Percentiles rank a stretch among this genome's conserved stretches.
These are phyloP conservation scores for Phaeosphaeriaceae sp. DNA, from an alignment of 2,329 filamentous ascomycete genomes.

Conservation along the genomic window DNA sequence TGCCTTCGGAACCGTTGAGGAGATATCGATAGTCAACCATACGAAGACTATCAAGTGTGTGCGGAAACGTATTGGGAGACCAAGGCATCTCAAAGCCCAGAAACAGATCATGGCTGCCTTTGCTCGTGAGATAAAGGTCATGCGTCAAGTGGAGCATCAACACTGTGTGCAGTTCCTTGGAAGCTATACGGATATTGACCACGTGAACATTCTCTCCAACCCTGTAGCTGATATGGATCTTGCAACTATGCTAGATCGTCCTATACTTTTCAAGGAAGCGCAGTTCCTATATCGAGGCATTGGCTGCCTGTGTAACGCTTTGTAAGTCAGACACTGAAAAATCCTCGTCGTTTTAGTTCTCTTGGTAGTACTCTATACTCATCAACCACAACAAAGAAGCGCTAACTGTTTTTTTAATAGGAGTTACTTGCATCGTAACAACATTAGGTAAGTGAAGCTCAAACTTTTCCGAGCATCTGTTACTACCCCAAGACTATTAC, in stretches of 20 bases:
- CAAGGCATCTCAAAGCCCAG: constrained; percentile 11
- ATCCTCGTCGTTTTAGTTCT: too few species aligned
- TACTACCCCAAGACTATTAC: neutral
- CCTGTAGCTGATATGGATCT: constrained; percentile 28
- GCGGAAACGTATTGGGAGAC: constrained; percentile 16
- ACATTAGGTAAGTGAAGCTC: constrained; percentile 7
- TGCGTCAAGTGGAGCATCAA: constrained; percentile 20
- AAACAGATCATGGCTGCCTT: constrained; percentile 21
- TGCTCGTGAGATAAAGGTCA: constrained; percentile 17
- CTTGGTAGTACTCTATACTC: too few species aligned
- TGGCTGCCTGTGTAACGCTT: constrained; percentile 13
- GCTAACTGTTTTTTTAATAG: neutral
- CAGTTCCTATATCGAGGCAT: constrained; percentile 5
- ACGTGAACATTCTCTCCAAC: constrained; percentile 12
- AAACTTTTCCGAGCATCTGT: too few species aligned
- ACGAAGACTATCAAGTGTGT: constrained; percentile 8
- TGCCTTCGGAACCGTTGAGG: constrained; percentile 12
- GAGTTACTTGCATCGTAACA: constrained; percentile 16
- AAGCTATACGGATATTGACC: constrained; percentile 23
- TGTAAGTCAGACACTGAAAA: constrained; percentile 1
- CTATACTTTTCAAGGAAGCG: neutral
- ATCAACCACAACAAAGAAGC: too few species aligned
- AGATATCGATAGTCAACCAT: constrained; percentile 1
- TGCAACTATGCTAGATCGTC: constrained; percentile 12
- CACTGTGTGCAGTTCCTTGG: constrained; percentile 22